Evolutionary conservation across 306 rosid species (phyloP).

Genomic region (Quercus gilva): DNA sequence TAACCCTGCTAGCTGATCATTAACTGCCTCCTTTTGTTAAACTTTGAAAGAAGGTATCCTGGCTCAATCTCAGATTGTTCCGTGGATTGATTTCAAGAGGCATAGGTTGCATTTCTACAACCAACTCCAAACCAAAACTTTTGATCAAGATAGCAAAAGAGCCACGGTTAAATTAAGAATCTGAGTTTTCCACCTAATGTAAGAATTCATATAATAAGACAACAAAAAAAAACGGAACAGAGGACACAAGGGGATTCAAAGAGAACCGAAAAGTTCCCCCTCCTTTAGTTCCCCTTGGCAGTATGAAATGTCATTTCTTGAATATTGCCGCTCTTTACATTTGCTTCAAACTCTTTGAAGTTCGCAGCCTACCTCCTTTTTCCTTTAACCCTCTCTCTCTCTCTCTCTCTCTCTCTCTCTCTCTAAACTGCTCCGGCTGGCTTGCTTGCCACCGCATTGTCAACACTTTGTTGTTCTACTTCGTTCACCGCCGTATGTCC

Average conservation of each 20-base stretch:
- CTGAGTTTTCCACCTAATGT: slow-evolving; percentile 35
- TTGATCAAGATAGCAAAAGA: not conserved
- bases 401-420: slow-evolving; percentile 13
- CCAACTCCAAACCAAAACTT: not conserved
- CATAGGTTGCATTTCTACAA: not conserved
- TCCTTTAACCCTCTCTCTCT: slow-evolving; percentile 10
- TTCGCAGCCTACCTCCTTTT: slow-evolving; percentile 40
- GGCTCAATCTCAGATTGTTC: not conserved
- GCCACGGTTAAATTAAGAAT: slow-evolving; percentile 28
- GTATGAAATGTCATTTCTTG: slow-evolving; percentile 32
- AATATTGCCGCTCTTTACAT: slow-evolving; percentile 83
- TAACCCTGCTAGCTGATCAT: too few species aligned
- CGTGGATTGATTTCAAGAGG: not conserved
- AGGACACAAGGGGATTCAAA: slow-evolving; percentile 48
- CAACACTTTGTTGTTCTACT: slow-evolving; percentile 36
- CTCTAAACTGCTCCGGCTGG: slow-evolving; percentile 36
- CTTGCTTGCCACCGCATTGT: slow-evolving; percentile 33
- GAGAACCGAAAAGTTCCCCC: slow-evolving; percentile 43
- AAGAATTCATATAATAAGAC: slow-evolving; percentile 38
- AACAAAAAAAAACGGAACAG: slow-evolving; percentile 38
- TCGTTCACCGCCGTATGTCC: slow-evolving; percentile 31
- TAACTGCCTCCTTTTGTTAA: not conserved
- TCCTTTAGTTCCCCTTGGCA: slow-evolving; percentile 47
- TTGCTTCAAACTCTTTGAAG: slow-evolving; percentile 58
- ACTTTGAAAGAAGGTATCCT: not conserved